Conservation (phyloP, 495 filamentous ascomycete species). For the Hypoxylon subgilvum region DNA sequence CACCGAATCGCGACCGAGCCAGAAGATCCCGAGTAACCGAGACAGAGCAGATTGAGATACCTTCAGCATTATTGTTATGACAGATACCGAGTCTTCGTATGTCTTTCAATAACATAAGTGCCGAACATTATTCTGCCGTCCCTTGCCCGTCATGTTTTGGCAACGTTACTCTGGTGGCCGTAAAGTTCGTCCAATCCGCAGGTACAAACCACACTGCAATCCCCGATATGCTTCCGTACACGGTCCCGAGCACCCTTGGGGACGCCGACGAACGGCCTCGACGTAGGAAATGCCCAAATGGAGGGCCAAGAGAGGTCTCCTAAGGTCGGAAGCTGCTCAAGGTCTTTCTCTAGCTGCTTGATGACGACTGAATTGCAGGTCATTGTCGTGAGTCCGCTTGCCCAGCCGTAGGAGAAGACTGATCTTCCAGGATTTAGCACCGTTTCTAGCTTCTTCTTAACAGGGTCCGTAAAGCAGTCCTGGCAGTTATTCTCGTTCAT, state of each 20-base stretch:
- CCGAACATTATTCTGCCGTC: not conserved
- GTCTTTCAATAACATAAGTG: not conserved
- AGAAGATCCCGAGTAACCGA: constrained; percentile 30
- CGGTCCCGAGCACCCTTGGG: constrained; percentile 27
- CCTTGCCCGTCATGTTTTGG: constrained; percentile 13
- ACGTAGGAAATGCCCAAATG: constrained; percentile 40
- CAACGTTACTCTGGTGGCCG: constrained; percentile 29
- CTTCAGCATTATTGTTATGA: not conserved
- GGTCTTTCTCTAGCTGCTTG: constrained; percentile 39
- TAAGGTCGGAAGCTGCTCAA: constrained; percentile 32
- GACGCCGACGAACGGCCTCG: constrained; percentile 39
- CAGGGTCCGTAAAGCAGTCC: constrained; percentile 7
- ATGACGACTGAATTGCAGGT: constrained; percentile 41
- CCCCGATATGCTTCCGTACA: constrained; percentile 37
- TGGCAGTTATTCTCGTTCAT: constrained; percentile 23
- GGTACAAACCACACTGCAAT: constrained; percentile 31
- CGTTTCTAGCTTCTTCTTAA: constrained; percentile 22
- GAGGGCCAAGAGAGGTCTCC: constrained; percentile 34
- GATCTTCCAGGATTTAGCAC: constrained; percentile 39
- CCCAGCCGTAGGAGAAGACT: constrained; percentile 42
- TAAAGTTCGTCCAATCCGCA: constrained; percentile 36
- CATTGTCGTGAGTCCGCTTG: constrained; percentile 37
- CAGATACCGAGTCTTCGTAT: constrained; percentile 14
- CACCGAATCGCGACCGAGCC: constrained; percentile 13
- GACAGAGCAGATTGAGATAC: constrained; percentile 3